Conservation (phyloP, 2,329 filamentous ascomycete species). For the Verticillium longisporum region DNA sequence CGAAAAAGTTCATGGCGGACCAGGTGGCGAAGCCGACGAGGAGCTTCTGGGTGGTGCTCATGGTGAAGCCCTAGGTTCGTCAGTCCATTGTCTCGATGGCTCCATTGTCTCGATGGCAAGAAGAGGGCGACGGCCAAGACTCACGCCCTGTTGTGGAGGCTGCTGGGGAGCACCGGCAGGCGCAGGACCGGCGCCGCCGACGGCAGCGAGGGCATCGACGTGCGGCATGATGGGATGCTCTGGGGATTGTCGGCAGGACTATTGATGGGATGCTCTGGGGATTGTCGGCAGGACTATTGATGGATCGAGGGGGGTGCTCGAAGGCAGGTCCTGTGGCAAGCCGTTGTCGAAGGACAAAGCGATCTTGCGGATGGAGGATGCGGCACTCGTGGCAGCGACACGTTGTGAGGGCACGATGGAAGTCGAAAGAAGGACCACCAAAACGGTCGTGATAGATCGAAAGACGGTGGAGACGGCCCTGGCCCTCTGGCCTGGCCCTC, state of each 20-base stretch:
- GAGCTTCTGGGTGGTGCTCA: constrained; percentile 36
- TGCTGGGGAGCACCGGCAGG: constrained; percentile 1
- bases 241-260: too few relatives aligned
- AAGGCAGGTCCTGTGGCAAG: neutral
- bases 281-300: neutral
- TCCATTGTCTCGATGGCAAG: too few relatives aligned
- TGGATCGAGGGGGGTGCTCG: neutral
- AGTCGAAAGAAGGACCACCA: neutral
- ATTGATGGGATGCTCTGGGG: too few relatives aligned
- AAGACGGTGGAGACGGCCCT: neutral
- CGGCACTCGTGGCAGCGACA: neutral
- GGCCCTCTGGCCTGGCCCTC: too few relatives aligned
- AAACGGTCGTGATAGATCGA: neutral
- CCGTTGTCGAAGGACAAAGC: neutral
- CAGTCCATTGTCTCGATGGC: neutral
- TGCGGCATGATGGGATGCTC: neutral
- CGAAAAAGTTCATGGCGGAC: constrained; percentile 50
- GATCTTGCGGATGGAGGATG: constrained; percentile 3
- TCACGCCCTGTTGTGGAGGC: constrained; percentile 11
- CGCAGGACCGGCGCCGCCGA: neutral
- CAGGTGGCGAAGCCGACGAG: constrained; percentile 48
- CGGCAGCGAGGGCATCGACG: constrained; percentile 2
- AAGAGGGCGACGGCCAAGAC: neutral
- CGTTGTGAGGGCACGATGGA: neutral
- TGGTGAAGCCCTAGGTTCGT: constrained; percentile 16